Conservation (phyloP, 2,329 filamentous ascomycete genomes). For the Phialophora verrucosa region DNA sequence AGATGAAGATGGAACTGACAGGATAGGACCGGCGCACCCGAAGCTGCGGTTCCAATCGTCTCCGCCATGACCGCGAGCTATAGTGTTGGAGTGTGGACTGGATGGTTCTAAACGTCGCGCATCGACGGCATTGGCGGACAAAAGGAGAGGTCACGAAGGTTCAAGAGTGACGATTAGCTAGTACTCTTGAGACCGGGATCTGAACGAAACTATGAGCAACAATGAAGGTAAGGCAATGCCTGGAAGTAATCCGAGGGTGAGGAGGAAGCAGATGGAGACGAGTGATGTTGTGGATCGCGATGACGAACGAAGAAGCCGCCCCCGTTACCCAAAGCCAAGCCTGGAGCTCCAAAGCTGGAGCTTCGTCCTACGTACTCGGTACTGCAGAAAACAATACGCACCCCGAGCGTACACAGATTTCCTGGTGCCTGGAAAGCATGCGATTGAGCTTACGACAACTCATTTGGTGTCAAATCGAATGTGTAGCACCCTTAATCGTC, state of each 20-base stretch:
- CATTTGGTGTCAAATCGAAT: background rate
- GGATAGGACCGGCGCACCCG: constrained; percentile 30
- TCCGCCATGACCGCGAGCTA: constrained; percentile 34
- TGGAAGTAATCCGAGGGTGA: constrained; percentile 21
- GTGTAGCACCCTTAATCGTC: background rate
- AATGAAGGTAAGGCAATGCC: constrained; percentile 25
- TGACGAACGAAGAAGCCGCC: constrained; percentile 29
- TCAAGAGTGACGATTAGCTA: background rate
- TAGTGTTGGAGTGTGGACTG: constrained; percentile 11
- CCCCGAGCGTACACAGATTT: background rate
- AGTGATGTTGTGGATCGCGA: constrained; percentile 20
- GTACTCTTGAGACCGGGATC: background rate
- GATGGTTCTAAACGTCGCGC: constrained; percentile 14
- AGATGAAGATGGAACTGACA: background rate
- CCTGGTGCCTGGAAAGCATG: background rate
- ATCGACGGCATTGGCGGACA: constrained; percentile 13
- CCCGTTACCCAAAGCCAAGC: constrained; percentile 10
- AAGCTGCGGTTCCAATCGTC: constrained; percentile 36
- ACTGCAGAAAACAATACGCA: no score
- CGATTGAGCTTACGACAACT: background rate
- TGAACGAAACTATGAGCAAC: constrained; percentile 1
- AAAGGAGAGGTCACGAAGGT: background rate
- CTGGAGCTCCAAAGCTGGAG: constrained; percentile 15
- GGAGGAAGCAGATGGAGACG: constrained; percentile 16
- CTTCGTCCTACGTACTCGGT: no score